These are phyloP conservation scores for Lasiosphaeria hispida DNA, from an alignment of 495 filamentous ascomycete species.

Conservation along the genomic window DNA sequence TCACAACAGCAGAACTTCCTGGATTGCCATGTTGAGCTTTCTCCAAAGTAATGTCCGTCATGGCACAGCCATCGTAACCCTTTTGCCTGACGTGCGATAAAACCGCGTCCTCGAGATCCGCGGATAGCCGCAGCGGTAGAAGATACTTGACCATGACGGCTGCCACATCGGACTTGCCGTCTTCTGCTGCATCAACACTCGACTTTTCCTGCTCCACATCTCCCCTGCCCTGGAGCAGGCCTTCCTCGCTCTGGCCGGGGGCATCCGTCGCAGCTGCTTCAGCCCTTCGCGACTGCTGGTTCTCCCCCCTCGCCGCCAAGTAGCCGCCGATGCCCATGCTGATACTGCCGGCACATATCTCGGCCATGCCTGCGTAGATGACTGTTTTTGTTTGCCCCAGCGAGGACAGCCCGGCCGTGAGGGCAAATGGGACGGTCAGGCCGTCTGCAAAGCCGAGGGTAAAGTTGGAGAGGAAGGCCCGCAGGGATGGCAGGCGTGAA, in stretches of 20 bases:
- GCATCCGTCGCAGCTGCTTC: not conserved
- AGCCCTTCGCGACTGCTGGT: conserved; percentile 22
- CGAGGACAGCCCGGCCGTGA: conserved; percentile 62
- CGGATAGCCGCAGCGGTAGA: conserved; percentile 51
- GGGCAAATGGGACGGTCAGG: conserved; percentile 63
- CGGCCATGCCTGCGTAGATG: conserved; percentile 65
- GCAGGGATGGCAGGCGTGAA: conserved; percentile 19
- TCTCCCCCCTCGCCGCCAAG: conserved; percentile 69
- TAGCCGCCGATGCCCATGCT: conserved; percentile 71
- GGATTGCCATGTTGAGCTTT: not conserved
- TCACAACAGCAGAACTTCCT: conserved; percentile 22
- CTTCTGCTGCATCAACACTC: too few relatives aligned
- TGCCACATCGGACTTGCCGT: too few relatives aligned
- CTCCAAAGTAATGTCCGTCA: too few relatives aligned
- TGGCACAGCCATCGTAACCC: not conserved
- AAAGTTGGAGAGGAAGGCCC: conserved; percentile 41
- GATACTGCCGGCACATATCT: conserved; percentile 65
- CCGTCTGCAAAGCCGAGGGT: conserved; percentile 61
- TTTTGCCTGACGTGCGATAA: conserved; percentile 55
- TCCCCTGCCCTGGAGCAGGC: too few relatives aligned
- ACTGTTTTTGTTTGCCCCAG: conserved; percentile 62
- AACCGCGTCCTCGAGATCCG: conserved; percentile 66
- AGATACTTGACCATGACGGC: conserved; percentile 33
- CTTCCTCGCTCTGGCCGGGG: conserved; percentile 1
- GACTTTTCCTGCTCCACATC: too few relatives aligned